Conservation (phyloP, 2,329 filamentous ascomycete genomes). For the Fusarium citri region DNA sequence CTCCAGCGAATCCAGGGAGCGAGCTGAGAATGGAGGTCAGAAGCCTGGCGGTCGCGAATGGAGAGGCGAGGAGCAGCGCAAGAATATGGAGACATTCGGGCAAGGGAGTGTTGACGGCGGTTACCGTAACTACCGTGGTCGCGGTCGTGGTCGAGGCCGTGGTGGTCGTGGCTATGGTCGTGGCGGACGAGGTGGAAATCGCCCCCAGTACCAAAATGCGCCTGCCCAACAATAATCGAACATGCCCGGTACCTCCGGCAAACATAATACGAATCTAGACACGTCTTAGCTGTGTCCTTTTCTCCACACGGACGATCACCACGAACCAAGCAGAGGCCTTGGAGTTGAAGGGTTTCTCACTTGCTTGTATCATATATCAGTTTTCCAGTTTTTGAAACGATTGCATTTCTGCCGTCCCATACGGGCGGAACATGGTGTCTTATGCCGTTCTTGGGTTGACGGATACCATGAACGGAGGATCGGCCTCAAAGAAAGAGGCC, state of each 20-base stretch:
- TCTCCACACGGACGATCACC: slow-evolving; percentile 9
- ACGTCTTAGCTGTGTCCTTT: slow-evolving; percentile 7
- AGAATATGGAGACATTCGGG: slow-evolving; percentile 97
- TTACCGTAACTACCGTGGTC: slow-evolving; percentile 81
- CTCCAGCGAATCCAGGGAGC: slow-evolving; percentile 90
- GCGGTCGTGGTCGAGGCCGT: slow-evolving; percentile 77
- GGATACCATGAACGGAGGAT: slow-evolving; percentile 28
- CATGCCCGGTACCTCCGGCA: background rate
- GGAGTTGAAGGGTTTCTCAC: slow-evolving; percentile 28
- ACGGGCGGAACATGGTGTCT: slow-evolving; percentile 28
- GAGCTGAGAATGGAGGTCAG: slow-evolving; percentile 76
- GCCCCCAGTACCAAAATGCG: slow-evolving; percentile 49
- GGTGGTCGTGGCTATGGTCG: slow-evolving; percentile 55
- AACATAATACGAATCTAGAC: slow-evolving; percentile 9
- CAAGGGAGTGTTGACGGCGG: slow-evolving; percentile 92
- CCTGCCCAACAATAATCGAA: slow-evolving; percentile 46
- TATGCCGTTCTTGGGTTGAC: slow-evolving; percentile 26
- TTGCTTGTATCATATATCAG: slow-evolving; percentile 49
- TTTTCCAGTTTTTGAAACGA: slow-evolving; percentile 36
- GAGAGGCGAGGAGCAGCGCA: slow-evolving; percentile 91
- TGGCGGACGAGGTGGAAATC: slow-evolving; percentile 56
- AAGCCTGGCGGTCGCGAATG: slow-evolving; percentile 86
- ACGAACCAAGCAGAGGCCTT: slow-evolving; percentile 16
- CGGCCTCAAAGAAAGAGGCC: slow-evolving; percentile 37
- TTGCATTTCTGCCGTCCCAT: slow-evolving; percentile 37